Evolutionary conservation across 164 flowering plant genomes (phyloP), one percentile per base, ranked within the genome.

Genomic region (Litsea cubeba): DNA sequence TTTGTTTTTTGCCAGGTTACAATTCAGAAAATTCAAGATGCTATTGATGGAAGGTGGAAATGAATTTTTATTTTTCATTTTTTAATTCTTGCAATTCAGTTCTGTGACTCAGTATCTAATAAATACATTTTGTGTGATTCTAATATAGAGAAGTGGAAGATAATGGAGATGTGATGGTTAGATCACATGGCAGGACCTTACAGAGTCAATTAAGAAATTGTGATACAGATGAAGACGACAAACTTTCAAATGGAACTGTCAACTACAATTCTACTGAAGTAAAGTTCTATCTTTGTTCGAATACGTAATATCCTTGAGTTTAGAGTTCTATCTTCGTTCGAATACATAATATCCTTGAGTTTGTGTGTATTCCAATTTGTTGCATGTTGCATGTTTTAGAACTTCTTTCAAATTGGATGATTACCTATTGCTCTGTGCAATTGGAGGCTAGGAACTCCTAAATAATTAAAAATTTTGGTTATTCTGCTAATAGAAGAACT

Each of bases 11-110:
- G 69, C 76, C 76, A 95, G 99, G 91, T 95, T 63, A 82, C 85
- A 18, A 85, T 95, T 69, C 94, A 90, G 75, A 88, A 88, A 82
- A 74, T 91, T 60, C 90, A 82, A 20, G 90, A 80, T 24, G 80
- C 80, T 81, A 73, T 5, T 70, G 87, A 89, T 73, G 81, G 78
- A 72, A 87, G 95, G 97, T 90, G 76, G 7, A 6, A 60, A 10
- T 71, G 26, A 28, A 22, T 12, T 23, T 76, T 65, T 72, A 15
- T 26, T 50, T 35, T 74, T 74, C 62, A 22, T 65, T 30, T 1
- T 63, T 63, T 12, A 10, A 10, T 20, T 3, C 60, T 63, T 23
- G 66, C 66, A 63, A 30, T 28, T 66, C 18, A 5, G 22, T 28
- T 15, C 28, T 30, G 18, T 66, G 22, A 12, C 28, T 11, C 69